Base-by-base conservation (phyloP, 176 grass and related monocot species). In the Alopecurus myosuroides region DNA sequence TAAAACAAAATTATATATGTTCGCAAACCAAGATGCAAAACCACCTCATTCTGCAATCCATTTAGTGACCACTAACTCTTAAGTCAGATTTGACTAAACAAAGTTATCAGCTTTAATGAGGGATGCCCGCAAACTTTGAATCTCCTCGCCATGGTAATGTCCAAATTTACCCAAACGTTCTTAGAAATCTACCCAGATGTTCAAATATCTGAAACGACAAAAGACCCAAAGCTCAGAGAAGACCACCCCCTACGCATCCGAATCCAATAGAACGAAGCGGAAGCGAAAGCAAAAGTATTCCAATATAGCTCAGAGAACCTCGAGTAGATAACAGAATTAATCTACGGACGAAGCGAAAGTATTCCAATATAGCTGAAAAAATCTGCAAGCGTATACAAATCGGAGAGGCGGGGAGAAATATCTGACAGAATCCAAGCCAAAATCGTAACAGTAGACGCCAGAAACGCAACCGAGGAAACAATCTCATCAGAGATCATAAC, bases 71-170 rank as follows among this genome's bases (percentile, higher is more conserved):
- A 25, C 37, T 70, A 42, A n/a, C n/a, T n/a, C n/a, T n/a, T n/a
- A n/a, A n/a, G 22, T 70, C 52, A 55, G 25, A 90, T 60, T 50
- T 78, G 77, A 62, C 4, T 35, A 85, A 70, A n/a, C 31, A 35
- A 84, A 52, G 25, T 34, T 31, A 82, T 74, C 63, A 53, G 48
- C 3, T 70, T 41, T 14, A 37, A 68, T n/a, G 2, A 39, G 65
- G 65, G 18, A 39, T 39, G 12, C 18, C 26, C 64, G 62, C 33
- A 28, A 51, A 78, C 55, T 49, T 68, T 41, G 20, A 20, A 62
- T 40, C 15, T 40, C 55, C 37, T 41, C 19, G 39, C 19, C 35
- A 76, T 55, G 48, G 20, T 26, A 82, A 14, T 34, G 7, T 48
- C n/a, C 50, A 46, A 64, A 73, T 77, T 35, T 26, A 80, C 42